phyloP scores from a whole-genome alignment of 805 yeast species.

The Candida ovalis region DNA sequence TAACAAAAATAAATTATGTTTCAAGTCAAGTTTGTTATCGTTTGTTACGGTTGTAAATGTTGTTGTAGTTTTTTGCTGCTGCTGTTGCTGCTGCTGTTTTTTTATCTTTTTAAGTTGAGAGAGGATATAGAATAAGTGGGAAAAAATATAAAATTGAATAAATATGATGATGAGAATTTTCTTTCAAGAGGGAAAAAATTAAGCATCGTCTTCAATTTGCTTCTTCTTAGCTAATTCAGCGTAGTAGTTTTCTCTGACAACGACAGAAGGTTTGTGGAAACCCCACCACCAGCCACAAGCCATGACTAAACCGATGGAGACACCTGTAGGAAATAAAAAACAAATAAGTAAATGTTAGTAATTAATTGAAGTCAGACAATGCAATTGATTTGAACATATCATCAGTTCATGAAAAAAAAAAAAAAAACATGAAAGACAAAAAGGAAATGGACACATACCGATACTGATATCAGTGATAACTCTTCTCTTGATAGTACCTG shows the following conservation, averaged over 20 bases:
- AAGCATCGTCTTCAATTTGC: conserved; percentile 48
- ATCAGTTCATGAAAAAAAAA: neutral
- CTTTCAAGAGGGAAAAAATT: conserved; percentile 1
- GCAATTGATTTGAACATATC: neutral
- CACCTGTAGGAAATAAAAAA: conserved; percentile 14
- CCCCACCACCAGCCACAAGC: conserved; percentile 84
- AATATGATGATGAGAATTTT: neutral
- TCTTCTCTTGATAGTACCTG: conserved; percentile 78
- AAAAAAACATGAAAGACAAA: neutral
- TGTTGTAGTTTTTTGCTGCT: no score
- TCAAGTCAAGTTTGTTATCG: no score
- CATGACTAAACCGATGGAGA: conserved; percentile 37
- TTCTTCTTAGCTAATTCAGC: conserved; percentile 72
- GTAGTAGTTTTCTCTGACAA: conserved; percentile 82
- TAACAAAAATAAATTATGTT: no score
- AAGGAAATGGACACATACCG: conserved; percentile 46
- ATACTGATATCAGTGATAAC: conserved; percentile 72
- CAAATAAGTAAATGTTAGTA: conserved; percentile 9
- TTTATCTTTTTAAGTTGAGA: no score
- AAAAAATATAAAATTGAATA: neutral
- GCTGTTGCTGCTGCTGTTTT: no score
- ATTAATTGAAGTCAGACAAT: neutral
- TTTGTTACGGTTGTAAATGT: no score
- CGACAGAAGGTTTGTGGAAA: conserved; percentile 69
- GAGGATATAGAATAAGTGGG: no score